phyloP scores from a whole-genome alignment of 225 moss, liverwort and hornwort species.

The Marchantia paleacea region DNA sequence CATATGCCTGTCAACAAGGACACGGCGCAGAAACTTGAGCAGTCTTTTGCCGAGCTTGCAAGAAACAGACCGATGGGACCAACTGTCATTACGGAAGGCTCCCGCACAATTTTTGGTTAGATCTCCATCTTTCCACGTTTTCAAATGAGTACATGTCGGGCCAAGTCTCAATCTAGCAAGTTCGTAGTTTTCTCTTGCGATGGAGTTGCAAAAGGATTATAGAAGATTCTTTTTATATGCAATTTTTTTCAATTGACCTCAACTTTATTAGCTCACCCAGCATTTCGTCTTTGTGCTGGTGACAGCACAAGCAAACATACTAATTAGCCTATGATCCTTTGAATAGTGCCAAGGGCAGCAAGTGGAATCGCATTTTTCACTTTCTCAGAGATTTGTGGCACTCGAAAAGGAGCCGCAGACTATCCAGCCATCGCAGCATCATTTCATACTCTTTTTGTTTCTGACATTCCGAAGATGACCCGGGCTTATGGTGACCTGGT shows the following conservation, averaged over 20 bases:
- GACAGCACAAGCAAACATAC: background rate
- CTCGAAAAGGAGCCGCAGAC: slow-evolving; percentile 71
- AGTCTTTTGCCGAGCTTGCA: slow-evolving; percentile 56
- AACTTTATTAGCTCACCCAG: background rate
- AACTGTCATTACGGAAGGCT: slow-evolving; percentile 67
- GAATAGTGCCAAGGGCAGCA: slow-evolving; percentile 66
- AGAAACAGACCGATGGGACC: slow-evolving; percentile 51
- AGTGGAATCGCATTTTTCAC: slow-evolving; percentile 70
- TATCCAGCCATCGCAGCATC: slow-evolving; percentile 77
- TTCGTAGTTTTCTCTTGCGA: background rate
- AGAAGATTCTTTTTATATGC: background rate
- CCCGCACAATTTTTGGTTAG: slow-evolving; percentile 58
- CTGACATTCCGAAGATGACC: slow-evolving; percentile 58
- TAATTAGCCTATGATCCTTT: background rate
- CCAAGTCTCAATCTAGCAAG: too few relatives aligned
- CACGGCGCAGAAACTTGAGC: slow-evolving; percentile 50
- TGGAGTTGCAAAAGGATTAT: background rate
- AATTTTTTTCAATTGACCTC: background rate
- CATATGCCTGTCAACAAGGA: slow-evolving; percentile 57
- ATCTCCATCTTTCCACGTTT: background rate
- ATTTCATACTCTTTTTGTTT: slow-evolving; percentile 71
- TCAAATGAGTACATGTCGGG: too few relatives aligned
- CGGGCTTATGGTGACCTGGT: slow-evolving; percentile 67
- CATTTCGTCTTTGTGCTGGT: background rate
- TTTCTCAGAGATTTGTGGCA: slow-evolving; percentile 72